phyloP scores from a whole-genome alignment of 2,329 filamentous ascomycete genomes.

The Colletotrichum scovillei region DNA sequence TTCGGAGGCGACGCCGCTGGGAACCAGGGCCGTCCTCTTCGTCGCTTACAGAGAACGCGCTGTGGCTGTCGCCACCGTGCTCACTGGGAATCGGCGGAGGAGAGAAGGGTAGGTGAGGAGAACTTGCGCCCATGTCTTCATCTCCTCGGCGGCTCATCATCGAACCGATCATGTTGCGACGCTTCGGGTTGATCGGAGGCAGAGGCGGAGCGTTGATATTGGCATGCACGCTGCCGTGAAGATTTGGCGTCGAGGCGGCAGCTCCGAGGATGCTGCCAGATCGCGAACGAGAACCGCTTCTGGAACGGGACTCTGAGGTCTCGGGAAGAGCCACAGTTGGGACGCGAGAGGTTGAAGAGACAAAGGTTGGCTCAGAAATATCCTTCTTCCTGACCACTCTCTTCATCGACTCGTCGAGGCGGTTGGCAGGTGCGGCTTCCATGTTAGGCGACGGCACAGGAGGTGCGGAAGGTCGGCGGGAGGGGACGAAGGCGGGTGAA shows the following conservation, averaged over 20 bases:
- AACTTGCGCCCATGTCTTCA: slow-evolving; percentile 44
- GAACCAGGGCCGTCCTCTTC: slow-evolving; percentile 51
- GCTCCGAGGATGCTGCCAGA: slow-evolving; percentile 48
- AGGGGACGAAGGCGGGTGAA: slow-evolving; percentile 46
- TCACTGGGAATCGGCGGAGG: slow-evolving; percentile 8
- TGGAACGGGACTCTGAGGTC: slow-evolving; percentile 45
- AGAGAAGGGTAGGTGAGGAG: slow-evolving; percentile 45
- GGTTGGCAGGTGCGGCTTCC: slow-evolving; percentile 37
- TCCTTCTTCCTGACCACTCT: slow-evolving; percentile 58
- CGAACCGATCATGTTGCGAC: slow-evolving; percentile 56
- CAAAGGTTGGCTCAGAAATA: slow-evolving; percentile 62
- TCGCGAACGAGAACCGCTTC: slow-evolving; percentile 51
- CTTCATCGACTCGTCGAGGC: slow-evolving; percentile 52
- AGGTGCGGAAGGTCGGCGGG: slow-evolving; percentile 48
- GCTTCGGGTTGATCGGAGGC: slow-evolving; percentile 69
- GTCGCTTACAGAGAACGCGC: slow-evolving; percentile 46
- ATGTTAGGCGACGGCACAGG: slow-evolving; percentile 43
- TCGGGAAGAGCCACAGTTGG: slow-evolving; percentile 54
- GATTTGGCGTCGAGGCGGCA: slow-evolving; percentile 50
- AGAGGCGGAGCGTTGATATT: slow-evolving; percentile 57
- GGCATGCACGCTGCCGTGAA: slow-evolving; percentile 51
- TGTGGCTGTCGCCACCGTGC: slow-evolving; percentile 38
- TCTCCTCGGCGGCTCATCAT: slow-evolving; percentile 50
- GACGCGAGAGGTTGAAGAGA: slow-evolving; percentile 58
- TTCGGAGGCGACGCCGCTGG: slow-evolving; percentile 55